Conservation (phyloP, 371 early-diverging fungal species). For the Apophysomyces sp. region DNA sequence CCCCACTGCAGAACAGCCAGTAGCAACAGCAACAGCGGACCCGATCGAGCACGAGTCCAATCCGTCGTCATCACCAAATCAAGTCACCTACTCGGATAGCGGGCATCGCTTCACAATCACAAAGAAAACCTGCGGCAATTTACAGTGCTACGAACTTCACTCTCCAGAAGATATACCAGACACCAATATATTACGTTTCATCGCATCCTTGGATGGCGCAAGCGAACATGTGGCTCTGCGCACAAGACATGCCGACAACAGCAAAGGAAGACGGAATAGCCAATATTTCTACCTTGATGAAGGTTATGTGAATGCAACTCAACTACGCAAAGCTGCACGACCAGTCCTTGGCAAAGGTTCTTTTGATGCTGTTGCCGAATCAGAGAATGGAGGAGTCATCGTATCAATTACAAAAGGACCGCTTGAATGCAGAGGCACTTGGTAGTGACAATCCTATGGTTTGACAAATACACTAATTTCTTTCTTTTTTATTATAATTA, state of each 20-base stretch:
- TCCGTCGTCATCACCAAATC: neutral
- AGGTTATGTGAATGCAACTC: constrained; percentile 59
- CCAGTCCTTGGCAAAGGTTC: constrained; percentile 50
- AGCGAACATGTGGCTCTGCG: constrained; percentile 31
- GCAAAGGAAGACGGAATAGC: constrained; percentile 11
- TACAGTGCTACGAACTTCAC: constrained; percentile 33
- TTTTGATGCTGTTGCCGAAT: constrained; percentile 38
- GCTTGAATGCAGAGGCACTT: constrained; percentile 49
- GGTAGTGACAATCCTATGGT: constrained; percentile 32
- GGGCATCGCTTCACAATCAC: constrained; percentile 15
- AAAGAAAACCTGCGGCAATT: constrained; percentile 19
- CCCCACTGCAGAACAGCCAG: neutral
- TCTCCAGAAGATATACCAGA: constrained; percentile 35
- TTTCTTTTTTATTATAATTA: constrained; percentile 1
- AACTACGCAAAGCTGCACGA: constrained; percentile 50
- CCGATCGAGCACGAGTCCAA: neutral
- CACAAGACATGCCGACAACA: constrained; percentile 26
- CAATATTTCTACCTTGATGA: constrained; percentile 38
- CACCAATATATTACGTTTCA: constrained; percentile 31
- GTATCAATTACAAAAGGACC: constrained; percentile 34
- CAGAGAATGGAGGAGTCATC: constrained; percentile 18
- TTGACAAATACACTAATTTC: too few species aligned
- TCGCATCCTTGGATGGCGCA: constrained; percentile 35
- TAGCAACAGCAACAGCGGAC: neutral
- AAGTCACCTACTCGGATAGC: constrained; percentile 1